These are phyloP conservation scores for Barnettozyma sucrosica DNA, from an alignment of 805 yeast genomes.

Conservation along the genomic window DNA sequence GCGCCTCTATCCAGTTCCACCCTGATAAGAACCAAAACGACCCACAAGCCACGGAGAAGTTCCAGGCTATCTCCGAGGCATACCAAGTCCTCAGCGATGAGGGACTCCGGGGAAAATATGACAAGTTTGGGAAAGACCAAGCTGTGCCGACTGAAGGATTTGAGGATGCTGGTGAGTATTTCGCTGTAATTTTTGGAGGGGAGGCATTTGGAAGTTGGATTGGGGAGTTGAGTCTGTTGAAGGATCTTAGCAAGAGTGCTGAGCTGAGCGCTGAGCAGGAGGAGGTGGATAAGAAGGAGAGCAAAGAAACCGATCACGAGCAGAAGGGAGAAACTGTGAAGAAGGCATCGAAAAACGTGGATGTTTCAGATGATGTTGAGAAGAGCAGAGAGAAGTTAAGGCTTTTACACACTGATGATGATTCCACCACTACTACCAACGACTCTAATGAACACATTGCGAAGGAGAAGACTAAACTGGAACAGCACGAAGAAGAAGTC, in stretches of 20 bases:
- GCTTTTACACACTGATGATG: constrained; percentile 3
- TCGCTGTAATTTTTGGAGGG: constrained; percentile 77
- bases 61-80: constrained; percentile 58
- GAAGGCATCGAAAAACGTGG: constrained; percentile 7
- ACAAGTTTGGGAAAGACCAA: constrained; percentile 68
- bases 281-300: constrained; percentile 12
- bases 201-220: constrained; percentile 82
- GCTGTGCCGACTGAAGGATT: constrained; percentile 67
- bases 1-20: constrained; percentile 68
- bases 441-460: constrained; percentile 18
- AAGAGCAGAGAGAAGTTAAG: constrained; percentile 8
- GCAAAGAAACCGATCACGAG: constrained; percentile 24
- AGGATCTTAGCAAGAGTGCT: constrained; percentile 62
- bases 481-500: constrained; percentile 74
- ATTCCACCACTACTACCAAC: background rate
- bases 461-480: constrained; percentile 40
- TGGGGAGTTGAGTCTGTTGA: constrained; percentile 79
- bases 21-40: constrained; percentile 80
- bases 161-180: constrained; percentile 67
- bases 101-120: constrained; percentile 58
- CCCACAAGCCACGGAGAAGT: constrained; percentile 68
- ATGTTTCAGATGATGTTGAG: background rate
- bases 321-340: constrained; percentile 11
- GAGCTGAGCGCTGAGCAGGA: constrained; percentile 45
- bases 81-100: constrained; percentile 73